Base-by-base conservation (phyloP, 345 rosid genomes). In the Eutrema japonicum region DNA sequence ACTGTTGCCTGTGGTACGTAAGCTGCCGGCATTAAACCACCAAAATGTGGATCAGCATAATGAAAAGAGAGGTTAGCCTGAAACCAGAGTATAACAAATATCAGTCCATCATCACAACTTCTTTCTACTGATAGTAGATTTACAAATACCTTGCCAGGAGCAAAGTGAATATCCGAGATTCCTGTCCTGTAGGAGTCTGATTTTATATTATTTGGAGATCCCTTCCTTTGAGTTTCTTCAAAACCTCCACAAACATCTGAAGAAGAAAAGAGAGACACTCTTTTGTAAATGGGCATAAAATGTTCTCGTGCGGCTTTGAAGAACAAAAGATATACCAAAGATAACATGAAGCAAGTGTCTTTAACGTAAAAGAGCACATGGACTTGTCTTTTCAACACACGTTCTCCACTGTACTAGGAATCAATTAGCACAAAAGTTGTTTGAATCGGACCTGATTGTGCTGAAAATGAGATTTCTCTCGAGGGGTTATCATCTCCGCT, bases 1-100 rank as follows among this genome's bases (percentile, higher is more conserved):
- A 88, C 93, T 72, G 80, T 61, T 42, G 83, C 65, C 73, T 82
- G 89, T 6, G 83, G 82, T 36, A 78, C 66, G 54, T 77, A 81
- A 73, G 79, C 64, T 22, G 84, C 70, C 54, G 85, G 66, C 13
- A 79, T 36, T 45, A 81, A 22, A 42, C 87, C 78, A 30, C 85
- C 79, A 29, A 59, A 67, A 64, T 77, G 82, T 45, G 86, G 89
- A 68, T 87, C 82, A 37, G 79, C 77, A 79, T 69, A 79, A 46
- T 71, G 84, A 56, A 75, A 14, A 2, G 87, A 81, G 43, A 82
- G 7, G 5, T 51, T 67, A 51, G 79, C 84, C 91, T 89, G 73
- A 37, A 72, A 29, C 60, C 60, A 14, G 7, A 65, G 52, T 22
- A 35, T 49, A 16, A 70, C 41, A 41, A 77, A 62, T 57, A 35